Percentiles rank a stretch among this genome's conserved stretches.
Evolutionary conservation across 805 yeast genomes (phyloP).

Genomic region (Candida coquimbonensis): DNA sequence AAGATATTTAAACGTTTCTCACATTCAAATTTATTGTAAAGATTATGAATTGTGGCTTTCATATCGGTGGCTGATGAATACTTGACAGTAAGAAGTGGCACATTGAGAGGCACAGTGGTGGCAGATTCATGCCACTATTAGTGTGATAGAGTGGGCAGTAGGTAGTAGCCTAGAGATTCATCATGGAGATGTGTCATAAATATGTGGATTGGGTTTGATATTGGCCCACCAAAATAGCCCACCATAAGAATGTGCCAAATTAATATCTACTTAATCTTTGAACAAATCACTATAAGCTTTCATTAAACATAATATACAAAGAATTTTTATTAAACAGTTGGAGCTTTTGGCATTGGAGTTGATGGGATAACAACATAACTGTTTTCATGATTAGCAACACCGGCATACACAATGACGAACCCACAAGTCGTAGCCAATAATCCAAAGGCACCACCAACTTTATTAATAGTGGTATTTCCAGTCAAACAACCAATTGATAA

Average conservation of each 20-base stretch:
- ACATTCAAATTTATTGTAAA: too few species aligned
- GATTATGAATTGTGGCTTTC: neutral
- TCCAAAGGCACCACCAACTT: slow-evolving; percentile 61
- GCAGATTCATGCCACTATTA: too few species aligned
- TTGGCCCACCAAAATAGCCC: too few species aligned
- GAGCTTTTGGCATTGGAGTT: slow-evolving; percentile 44
- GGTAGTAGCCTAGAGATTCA: too few species aligned
- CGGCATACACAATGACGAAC: slow-evolving; percentile 59
- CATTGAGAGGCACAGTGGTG: neutral
- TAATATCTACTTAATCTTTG: too few species aligned
- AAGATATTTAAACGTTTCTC: neutral
- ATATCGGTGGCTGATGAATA: neutral
- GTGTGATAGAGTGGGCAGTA: too few species aligned
- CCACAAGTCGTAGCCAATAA: slow-evolving; percentile 48
- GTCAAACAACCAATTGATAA: slow-evolving; percentile 46
- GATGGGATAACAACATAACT: slow-evolving; percentile 50
- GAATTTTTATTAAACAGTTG: slow-evolving; percentile 23
- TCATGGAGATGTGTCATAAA: too few species aligned
- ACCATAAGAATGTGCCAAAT: too few species aligned
- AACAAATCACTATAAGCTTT: neutral
- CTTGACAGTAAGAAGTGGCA: neutral
- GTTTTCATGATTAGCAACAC: slow-evolving; percentile 51
- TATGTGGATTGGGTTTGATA: too few species aligned
- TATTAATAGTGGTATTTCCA: slow-evolving; percentile 33
- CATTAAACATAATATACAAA: neutral